A percentile compares a stretch with the other conserved stretches of the same genome.
Evolutionary conservation across 352 stramenopile species (phyloP).

Genomic region (Pythium oligandrum): DNA sequence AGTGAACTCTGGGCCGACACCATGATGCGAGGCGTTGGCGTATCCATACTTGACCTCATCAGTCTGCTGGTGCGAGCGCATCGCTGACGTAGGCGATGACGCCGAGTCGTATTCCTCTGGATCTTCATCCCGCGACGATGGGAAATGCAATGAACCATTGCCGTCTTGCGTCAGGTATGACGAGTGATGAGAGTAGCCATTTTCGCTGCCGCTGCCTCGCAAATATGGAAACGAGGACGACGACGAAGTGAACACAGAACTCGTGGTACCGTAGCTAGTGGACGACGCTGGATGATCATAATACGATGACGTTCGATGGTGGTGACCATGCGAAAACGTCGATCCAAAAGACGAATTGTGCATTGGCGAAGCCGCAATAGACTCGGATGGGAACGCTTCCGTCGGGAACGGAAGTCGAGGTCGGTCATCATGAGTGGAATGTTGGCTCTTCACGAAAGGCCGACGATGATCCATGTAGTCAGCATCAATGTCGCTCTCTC

Average conservation of each 20-base stretch:
- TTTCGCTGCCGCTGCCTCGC: constrained; percentile 27
- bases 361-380: constrained; percentile 18
- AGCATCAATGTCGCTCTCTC: constrained; percentile 3
- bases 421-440: constrained; percentile 25
- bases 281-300: constrained; percentile 24
- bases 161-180: constrained; percentile 6
- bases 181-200: constrained; percentile 8
- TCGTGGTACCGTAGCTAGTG: constrained; percentile 2
- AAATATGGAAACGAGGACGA: constrained; percentile 38
- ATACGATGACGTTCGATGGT: constrained; percentile 19
- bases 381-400: constrained; percentile 51
- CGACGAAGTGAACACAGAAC: constrained; percentile 9
- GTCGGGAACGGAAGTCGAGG: constrained; percentile 54
- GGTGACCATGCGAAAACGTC: constrained; percentile 31
- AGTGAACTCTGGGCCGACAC: constrained; percentile 61
- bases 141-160: constrained; percentile 15
- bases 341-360: constrained; percentile 27
- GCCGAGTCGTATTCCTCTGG: constrained; percentile 28
- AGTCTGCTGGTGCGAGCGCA: constrained; percentile 11
- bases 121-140: constrained; percentile 23
- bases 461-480: constrained; percentile 11
- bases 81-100: constrained; percentile 13
- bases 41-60: constrained; percentile 29
- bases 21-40: constrained; percentile 13
- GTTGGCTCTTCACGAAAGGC: constrained; percentile 2